Evolutionary conservation across 441 rosid genomes (phyloP).

Genomic region (Biscutella laevigata): DNA sequence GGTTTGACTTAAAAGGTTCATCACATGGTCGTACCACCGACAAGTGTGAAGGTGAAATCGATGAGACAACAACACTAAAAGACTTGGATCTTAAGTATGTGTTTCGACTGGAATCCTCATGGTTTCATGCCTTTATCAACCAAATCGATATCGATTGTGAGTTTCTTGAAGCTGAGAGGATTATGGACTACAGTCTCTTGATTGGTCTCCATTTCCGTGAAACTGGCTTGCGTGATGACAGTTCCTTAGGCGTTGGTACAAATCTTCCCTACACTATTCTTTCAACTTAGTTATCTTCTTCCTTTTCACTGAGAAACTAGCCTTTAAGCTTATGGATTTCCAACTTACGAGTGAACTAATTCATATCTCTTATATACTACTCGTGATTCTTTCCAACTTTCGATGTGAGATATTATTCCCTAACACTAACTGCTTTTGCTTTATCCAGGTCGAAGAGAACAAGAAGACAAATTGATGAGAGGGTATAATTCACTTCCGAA

Average conservation of each 20-base stretch:
- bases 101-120: slow-evolving; percentile 35
- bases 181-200: slow-evolving; percentile 67
- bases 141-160: slow-evolving; percentile 57
- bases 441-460: slow-evolving; percentile 23
- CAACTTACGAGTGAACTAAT: too few species aligned
- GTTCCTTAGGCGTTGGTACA: slow-evolving; percentile 26
- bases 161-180: slow-evolving; percentile 56
- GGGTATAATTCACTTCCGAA: slow-evolving; percentile 56
- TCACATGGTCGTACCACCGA: slow-evolving; percentile 48
- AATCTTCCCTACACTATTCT: neutral
- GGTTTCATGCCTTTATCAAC: slow-evolving; percentile 44
- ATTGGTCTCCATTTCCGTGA: slow-evolving; percentile 62
- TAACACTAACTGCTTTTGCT: too few species aligned
- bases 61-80: slow-evolving; percentile 42
- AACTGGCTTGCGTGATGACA: slow-evolving; percentile 33
- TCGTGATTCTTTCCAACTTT: too few species aligned
- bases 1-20: slow-evolving; percentile 43
- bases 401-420: too few species aligned
- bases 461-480: slow-evolving; percentile 34
- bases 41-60: slow-evolving; percentile 37
- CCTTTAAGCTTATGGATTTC: too few species aligned
- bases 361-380: too few species aligned
- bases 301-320: too few species aligned
- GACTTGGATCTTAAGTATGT: slow-evolving; percentile 51
- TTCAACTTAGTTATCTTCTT: too few species aligned